Base-by-base conservation (phyloP, 352 stramenopile species). In the Phytophthora crassamura region DNA sequence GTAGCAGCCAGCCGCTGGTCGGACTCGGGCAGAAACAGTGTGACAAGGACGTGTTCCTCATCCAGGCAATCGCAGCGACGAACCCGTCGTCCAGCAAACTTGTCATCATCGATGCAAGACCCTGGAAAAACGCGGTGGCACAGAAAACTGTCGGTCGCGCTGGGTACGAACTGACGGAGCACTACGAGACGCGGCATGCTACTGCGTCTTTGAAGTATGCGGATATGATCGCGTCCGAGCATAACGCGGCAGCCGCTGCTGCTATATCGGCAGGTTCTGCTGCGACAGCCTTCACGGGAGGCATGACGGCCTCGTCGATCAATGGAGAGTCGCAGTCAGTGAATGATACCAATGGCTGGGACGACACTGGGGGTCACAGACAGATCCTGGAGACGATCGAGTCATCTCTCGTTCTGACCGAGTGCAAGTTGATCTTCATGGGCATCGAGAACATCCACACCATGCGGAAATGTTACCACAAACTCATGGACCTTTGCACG, bases 361-460 rank as follows among this genome's bases (percentile, higher is more conserved):
- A 69, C 9, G 51, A 65, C 11, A 49, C 30, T 36, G 53, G 46
- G 39, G 72, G 60, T 4, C 47, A 28, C n/a, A 41, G 50, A 18
- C 68, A 84, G 22, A 34, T 76, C 25, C n/a, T 81, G 15, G 79
- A 86, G 41, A 55, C 74, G 35, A 80, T 76, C 35, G 74, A 78
- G 20, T 74, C 78, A 7, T 82, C 83, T 8, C 53, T 91, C 1
- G 84, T 93, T 22, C 62, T 93, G 15, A 94, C 84, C 5, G 86
- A 93, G 58, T 95, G 88, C 46, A 91, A 86, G 35, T 54, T 98
- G 14, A 83, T 93, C 35, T 97, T 96, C 40, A 94, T 97, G 77
- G 87, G 89, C 18, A 97, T 98, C 33, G 86, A 94, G 33, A 98
- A 98, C 72, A 98, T 98, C 54, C 93, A 98, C 69, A 83, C 77